A percentile compares a stretch with the other conserved stretches of the same genome.
These are phyloP conservation scores for Codiaeum variegatum DNA, from an alignment of 441 rosid genomes.

Conservation along the genomic window DNA sequence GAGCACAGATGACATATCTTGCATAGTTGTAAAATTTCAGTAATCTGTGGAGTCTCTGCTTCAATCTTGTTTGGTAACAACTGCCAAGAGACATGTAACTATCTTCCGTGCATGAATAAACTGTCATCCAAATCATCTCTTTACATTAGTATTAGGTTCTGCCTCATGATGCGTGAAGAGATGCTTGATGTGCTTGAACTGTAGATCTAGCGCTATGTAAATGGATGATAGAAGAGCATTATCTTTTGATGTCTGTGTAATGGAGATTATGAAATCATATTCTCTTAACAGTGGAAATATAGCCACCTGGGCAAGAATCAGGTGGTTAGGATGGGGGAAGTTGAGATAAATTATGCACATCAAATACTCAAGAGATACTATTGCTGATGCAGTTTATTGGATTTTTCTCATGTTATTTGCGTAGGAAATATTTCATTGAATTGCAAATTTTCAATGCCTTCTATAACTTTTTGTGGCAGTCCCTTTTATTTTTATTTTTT, in stretches of 20 bases:
- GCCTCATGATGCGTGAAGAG: not conserved
- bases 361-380: not conserved
- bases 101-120: not conserved
- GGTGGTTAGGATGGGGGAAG: not conserved
- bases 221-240: not conserved
- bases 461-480: no score
- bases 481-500: no score
- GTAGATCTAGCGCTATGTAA: not conserved
- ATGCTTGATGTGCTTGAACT: not conserved
- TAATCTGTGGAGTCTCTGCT: constrained; percentile 18
- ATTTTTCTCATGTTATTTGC: no score
- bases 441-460: not conserved
- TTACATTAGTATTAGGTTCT: not conserved
- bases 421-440: not conserved
- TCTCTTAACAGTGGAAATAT: not conserved
- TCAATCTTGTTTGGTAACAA: constrained; percentile 1
- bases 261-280: not conserved
- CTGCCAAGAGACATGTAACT: constrained; percentile 1
- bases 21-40: constrained; percentile 65
- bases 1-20: constrained; percentile 82
- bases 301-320: not conserved
- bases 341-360: not conserved
- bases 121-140: not conserved
- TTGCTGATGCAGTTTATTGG: not conserved
- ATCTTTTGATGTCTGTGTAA: not conserved